phyloP scores from a whole-genome alignment of 2,329 filamentous ascomycete genomes.

The Scolecobasidium constrictum region DNA sequence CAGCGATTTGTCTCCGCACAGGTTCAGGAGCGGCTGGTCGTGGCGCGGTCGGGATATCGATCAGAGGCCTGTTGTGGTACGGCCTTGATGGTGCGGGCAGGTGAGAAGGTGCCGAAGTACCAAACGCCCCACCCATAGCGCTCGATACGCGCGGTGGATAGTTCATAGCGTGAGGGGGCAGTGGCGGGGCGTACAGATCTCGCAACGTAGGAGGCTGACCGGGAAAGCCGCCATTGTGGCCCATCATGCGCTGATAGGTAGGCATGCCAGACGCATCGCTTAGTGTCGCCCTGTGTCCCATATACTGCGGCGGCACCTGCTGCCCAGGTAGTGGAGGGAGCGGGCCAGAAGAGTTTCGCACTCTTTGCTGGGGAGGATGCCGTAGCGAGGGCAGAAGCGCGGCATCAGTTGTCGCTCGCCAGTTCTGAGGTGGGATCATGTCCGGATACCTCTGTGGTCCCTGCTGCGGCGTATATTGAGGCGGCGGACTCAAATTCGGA shows the following conservation, averaged over 20 bases:
- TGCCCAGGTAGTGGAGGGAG: background rate
- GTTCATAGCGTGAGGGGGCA: background rate
- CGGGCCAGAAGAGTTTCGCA: background rate
- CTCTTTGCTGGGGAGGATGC: background rate
- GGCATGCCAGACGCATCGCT: constrained; percentile 5
- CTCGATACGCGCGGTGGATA: constrained; percentile 6
- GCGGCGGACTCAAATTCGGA: constrained; percentile 50
- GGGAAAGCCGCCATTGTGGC: background rate
- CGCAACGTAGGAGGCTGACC: constrained; percentile 8
- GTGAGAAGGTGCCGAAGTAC: constrained; percentile 1
- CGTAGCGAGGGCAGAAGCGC: background rate
- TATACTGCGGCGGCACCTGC: too few relatives aligned
- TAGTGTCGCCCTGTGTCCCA: constrained; percentile 6
- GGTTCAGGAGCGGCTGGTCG: background rate
- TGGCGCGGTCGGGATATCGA: background rate
- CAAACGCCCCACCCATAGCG: background rate
- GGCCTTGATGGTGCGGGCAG: constrained; percentile 1
- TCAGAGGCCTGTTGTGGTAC: constrained; percentile 1
- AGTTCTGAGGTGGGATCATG: background rate
- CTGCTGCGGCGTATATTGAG: constrained; percentile 25
- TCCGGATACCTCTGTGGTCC: background rate
- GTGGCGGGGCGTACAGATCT: constrained; percentile 8
- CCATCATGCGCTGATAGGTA: background rate
- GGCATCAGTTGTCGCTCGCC: background rate
- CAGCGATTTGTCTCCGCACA: constrained; percentile 28